Evolutionary conservation across 306 rosid species (phyloP).

Genomic region (Quercus variabilis): DNA sequence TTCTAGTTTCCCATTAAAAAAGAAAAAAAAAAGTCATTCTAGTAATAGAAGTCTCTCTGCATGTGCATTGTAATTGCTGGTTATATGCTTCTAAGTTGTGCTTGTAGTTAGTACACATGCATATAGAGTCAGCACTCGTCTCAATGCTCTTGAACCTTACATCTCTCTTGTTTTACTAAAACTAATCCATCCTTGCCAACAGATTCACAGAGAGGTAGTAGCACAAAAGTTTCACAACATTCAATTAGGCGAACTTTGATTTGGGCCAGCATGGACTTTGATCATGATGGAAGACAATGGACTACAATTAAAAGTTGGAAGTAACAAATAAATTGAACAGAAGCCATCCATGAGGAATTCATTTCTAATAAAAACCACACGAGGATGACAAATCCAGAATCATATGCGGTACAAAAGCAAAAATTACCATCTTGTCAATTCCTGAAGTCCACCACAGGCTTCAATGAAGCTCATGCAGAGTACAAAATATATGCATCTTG

Average conservation of each 20-base stretch:
- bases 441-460: conserved; percentile 21
- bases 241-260: neutral
- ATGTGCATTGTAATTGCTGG: no score
- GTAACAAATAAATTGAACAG: conserved; percentile 2
- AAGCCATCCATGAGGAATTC: conserved; percentile 19
- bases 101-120: no score
- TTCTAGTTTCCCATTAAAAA: no score
- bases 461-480: conserved; percentile 6
- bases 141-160: neutral
- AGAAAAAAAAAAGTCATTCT: no score
- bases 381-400: conserved; percentile 14
- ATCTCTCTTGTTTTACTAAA: neutral
- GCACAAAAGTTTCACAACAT: neutral
- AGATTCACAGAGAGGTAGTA: neutral
- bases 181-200: neutral
- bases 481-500: conserved; percentile 18
- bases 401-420: conserved; percentile 20
- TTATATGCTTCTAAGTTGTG: no score
- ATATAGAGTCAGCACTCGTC: no score
- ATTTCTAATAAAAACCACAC: neutral
- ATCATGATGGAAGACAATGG: neutral
- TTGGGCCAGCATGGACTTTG: neutral
- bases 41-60: no score
- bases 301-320: neutral
- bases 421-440: conserved; percentile 24